Evolutionary conservation across 2,329 filamentous ascomycete genomes (phyloP).

Genomic region (Claviceps monticola): DNA sequence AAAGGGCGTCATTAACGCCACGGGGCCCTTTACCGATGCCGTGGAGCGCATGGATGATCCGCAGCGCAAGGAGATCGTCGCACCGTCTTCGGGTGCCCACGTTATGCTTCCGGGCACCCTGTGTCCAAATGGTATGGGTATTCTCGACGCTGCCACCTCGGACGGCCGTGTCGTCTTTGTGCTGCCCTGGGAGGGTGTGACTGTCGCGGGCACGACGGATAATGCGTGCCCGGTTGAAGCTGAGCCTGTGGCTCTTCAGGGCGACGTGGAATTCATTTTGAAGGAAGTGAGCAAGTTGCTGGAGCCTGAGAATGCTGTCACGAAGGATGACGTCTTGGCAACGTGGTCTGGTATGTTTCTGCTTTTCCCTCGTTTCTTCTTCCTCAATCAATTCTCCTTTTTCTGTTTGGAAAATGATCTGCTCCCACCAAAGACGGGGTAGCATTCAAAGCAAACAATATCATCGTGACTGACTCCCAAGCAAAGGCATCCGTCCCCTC

Average conservation of each 20-base stretch:
- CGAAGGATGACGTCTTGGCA: conserved; percentile 61
- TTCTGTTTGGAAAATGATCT: too few relatives aligned
- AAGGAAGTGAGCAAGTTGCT: conserved; percentile 65
- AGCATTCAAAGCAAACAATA: too few relatives aligned
- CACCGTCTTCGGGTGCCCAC: conserved; percentile 71
- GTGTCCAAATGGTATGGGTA: conserved; percentile 66
- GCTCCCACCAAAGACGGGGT: too few relatives aligned
- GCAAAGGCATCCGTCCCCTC: conserved; percentile 52
- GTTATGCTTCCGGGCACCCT: conserved; percentile 68
- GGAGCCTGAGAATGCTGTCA: conserved; percentile 60
- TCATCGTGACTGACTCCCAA: background rate
- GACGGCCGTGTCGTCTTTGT: conserved; percentile 85
- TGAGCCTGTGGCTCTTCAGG: conserved; percentile 58
- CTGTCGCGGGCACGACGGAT: conserved; percentile 73
- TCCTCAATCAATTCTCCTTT: background rate
- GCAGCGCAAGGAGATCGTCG: conserved; percentile 55
- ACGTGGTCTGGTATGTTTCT: conserved; percentile 57
- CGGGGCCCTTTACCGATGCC: conserved; percentile 67
- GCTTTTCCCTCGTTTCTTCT: background rate
- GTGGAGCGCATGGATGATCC: conserved; percentile 71
- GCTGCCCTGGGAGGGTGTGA: conserved; percentile 75
- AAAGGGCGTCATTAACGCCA: conserved; percentile 73
- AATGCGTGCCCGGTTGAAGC: conserved; percentile 53
- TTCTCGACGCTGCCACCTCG: conserved; percentile 69
- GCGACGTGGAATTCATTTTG: conserved; percentile 73